Percentiles rank a stretch among this genome's conserved stretches.
These are phyloP conservation scores for Venturia pyrina DNA, from an alignment of 2,329 filamentous ascomycete genomes.

Conservation along the genomic window DNA sequence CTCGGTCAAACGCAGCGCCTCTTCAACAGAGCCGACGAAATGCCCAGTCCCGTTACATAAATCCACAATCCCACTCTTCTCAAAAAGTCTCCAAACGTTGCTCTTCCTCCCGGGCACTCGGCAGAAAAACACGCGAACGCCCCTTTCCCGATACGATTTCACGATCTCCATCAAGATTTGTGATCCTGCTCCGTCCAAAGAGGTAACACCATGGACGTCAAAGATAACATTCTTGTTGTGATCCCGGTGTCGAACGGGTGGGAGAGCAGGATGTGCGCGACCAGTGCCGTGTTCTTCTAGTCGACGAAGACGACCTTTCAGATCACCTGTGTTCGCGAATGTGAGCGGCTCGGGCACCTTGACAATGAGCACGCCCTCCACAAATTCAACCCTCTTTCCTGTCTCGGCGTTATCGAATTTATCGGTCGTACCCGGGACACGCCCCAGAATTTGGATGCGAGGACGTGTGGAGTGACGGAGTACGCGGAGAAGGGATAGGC, in stretches of 20 bases:
- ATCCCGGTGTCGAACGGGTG: constrained; percentile 64
- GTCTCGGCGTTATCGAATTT: constrained; percentile 80
- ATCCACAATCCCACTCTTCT: constrained; percentile 74
- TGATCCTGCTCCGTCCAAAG: constrained; percentile 83
- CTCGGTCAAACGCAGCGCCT: constrained; percentile 75
- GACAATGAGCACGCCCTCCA: constrained; percentile 87
- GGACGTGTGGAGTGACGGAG: constrained; percentile 85
- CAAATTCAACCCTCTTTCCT: constrained; percentile 67
- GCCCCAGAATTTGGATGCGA: constrained; percentile 90
- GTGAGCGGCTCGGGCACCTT: constrained; percentile 96
- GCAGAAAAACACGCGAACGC: constrained; percentile 69
- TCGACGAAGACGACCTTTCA: constrained; percentile 72
- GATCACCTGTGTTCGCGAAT: constrained; percentile 89
- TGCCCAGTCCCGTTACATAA: constrained; percentile 66
- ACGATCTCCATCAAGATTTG: constrained; percentile 92
- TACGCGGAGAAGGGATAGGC: constrained; percentile 78
- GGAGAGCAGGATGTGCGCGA: constrained; percentile 75
- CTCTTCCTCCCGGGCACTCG: constrained; percentile 39
- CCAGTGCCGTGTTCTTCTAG: constrained; percentile 86
- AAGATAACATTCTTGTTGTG: constrained; percentile 91
- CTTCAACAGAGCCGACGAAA: constrained; percentile 74
- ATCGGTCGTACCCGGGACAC: constrained; percentile 65
- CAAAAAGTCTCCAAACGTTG: constrained; percentile 62
- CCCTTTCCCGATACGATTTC: constrained; percentile 62
- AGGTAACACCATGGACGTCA: constrained; percentile 94